A percentile compares a stretch with the other conserved stretches of the same genome.
Evolutionary conservation across 148 eudicot species (phyloP).

Genomic region (Camellia japonica): DNA sequence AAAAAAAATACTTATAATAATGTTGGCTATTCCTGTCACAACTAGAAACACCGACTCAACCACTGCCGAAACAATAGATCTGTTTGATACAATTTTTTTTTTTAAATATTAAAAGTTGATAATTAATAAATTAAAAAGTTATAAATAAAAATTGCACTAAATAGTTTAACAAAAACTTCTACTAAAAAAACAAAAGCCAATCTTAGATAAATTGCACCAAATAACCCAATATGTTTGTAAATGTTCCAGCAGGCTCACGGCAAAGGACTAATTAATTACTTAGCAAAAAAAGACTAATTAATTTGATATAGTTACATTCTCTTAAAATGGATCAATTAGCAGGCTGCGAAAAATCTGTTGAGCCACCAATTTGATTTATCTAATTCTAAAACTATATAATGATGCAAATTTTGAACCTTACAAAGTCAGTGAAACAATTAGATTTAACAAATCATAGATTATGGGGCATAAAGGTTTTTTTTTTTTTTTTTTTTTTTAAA

Average conservation of each 20-base stretch:
- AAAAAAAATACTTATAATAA: not conserved
- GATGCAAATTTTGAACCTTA: slow-evolving; percentile 2
- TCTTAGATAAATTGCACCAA: too few species aligned
- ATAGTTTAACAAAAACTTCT: too few species aligned
- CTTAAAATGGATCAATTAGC: not conserved
- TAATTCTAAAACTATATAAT: not conserved
- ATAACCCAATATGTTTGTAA: not conserved
- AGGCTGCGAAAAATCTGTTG: not conserved
- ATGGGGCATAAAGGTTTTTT: not conserved
- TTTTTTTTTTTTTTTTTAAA: too few species aligned
- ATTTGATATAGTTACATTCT: not conserved
- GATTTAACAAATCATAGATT: not conserved
- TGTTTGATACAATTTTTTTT: too few species aligned
- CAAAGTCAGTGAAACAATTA: not conserved
- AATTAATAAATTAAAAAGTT: too few species aligned
- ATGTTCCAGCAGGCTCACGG: not conserved
- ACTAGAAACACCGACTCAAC: too few species aligned
- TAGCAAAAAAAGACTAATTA: too few species aligned
- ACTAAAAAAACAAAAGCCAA: too few species aligned
- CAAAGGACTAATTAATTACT: too few species aligned
- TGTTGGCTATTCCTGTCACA: not conserved
- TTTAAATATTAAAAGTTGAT: too few species aligned
- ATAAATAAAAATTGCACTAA: too few species aligned
- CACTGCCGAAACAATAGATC: too few species aligned
- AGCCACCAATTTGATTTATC: not conserved